Base-by-base conservation (phyloP, 116 monocot genomes). In the Dioscorea cayenensis region DNA sequence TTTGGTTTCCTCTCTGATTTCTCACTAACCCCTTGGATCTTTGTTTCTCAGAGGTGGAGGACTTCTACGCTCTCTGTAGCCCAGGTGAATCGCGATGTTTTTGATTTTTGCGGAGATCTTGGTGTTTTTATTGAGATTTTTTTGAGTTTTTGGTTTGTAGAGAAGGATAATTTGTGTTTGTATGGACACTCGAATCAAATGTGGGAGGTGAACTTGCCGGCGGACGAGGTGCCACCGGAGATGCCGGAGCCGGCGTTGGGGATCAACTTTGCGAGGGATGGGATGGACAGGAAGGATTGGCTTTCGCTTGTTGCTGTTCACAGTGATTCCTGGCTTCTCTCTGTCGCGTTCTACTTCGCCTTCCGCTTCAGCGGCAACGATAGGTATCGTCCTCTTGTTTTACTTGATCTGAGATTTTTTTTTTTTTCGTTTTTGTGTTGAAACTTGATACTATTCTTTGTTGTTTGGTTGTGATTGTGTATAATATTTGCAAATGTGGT, bases 41-140 rank as follows among this genome's bases (percentile, higher is more conserved):
- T 25, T 58, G 14, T 21, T 21, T 48, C 49, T 70, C 77, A 80
- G 86, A 87, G 63, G 87, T 87, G 38, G 81, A 81, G 21, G 78
- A 84, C 28, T 87, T 87, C 76, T 87, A 81, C 78, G 38, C 58
- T 17, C 80, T 71, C 70, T 87, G 87, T 66, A 84, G 84, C 79
- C 87, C 87, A 64, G 87, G 87, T 84, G 61, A 72, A 18, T 49
- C 14, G 48, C 21, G 62, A 20, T 10, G 62, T 27, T 27, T 22
- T 32, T 36, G 20, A 18, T 25, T 32, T 66, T 28, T 19, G 9
- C 8, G 25, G 43, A 17, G 64, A 64, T 32, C 6, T 21, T 49
- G 49, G 28, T 23, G 28, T 63, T 21, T 60, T 29, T 49, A 18
- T 68, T 55, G 35, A 14, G 0, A 0, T 72, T 10, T 72, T 36